Conservation (phyloP, 2,329 filamentous ascomycete genomes). For the Arthroderma uncinatum region DNA sequence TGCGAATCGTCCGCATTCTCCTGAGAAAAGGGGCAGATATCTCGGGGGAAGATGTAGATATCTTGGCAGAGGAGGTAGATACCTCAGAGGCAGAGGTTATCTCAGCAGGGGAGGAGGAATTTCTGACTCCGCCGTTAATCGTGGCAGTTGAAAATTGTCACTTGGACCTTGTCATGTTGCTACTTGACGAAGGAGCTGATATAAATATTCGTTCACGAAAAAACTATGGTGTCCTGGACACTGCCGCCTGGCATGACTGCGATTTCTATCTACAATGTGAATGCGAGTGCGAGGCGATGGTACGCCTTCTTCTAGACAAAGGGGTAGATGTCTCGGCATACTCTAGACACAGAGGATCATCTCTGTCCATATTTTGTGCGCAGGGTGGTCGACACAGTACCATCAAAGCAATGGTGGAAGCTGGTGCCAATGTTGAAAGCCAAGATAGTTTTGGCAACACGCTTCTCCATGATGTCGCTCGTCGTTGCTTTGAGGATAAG, state of each 20-base stretch:
- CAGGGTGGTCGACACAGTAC: background rate
- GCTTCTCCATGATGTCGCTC: background rate
- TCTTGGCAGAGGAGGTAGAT: background rate
- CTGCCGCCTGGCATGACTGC: background rate
- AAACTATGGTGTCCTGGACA: background rate
- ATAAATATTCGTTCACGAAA: background rate
- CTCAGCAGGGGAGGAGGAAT: background rate
- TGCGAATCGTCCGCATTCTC: background rate
- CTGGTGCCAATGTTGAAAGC: constrained; percentile 5
- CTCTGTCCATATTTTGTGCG: background rate
- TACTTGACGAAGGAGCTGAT: background rate
- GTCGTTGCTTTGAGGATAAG: background rate
- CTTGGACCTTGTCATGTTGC: background rate
- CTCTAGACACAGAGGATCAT: background rate
- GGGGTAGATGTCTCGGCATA: background rate
- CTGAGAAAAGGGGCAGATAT: background rate
- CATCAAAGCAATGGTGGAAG: constrained; percentile 5
- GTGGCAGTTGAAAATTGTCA: background rate
- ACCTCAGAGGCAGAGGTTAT: too few species aligned
- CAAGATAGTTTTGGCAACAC: constrained; percentile 5
- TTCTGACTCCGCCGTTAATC: background rate
- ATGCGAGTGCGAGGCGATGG: background rate
- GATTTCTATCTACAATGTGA: background rate
- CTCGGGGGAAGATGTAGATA: background rate
- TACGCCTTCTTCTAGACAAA: constrained; percentile 6